These are phyloP conservation scores for Globisporangium alternatum DNA, from an alignment of 352 stramenopile species.

Conservation along the genomic window DNA sequence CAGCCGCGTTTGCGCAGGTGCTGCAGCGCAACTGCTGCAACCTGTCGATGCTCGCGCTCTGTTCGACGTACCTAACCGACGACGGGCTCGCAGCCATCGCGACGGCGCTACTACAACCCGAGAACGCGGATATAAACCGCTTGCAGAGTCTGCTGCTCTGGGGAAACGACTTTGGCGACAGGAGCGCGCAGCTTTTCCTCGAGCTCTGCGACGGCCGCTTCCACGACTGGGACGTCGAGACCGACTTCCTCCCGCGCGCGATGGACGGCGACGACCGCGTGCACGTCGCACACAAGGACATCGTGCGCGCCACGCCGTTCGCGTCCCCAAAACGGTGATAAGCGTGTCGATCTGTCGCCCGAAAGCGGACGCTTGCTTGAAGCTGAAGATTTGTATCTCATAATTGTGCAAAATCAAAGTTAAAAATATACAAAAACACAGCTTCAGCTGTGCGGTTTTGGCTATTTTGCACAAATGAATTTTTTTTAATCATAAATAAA, in stretches of 20 bases:
- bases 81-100: slow-evolving; percentile 39
- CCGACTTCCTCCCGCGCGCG: slow-evolving; percentile 43
- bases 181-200: slow-evolving; percentile 31
- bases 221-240: slow-evolving; percentile 41
- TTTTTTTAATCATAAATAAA: too few species aligned
- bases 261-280: slow-evolving; percentile 27
- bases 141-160: slow-evolving; percentile 55
- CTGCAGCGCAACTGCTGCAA: slow-evolving; percentile 37
- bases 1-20: slow-evolving; percentile 50
- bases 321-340: slow-evolving; percentile 46
- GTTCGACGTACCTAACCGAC: slow-evolving; percentile 61
- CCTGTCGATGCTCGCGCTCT: slow-evolving; percentile 45
- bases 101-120: slow-evolving; percentile 34
- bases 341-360: background rate
- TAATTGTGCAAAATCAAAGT: background rate
- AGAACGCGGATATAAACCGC: slow-evolving; percentile 22
- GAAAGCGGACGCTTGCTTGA: background rate
- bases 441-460: too few species aligned
- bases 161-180: slow-evolving; percentile 64
- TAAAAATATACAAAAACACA: too few species aligned
- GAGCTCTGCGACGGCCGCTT: slow-evolving; percentile 43
- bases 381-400: background rate
- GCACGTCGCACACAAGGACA: slow-evolving; percentile 53
- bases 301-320: slow-evolving; percentile 30
- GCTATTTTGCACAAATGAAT: too few species aligned